Percentiles rank a stretch among this genome's conserved stretches.
Conservation (phyloP, 441 rosid genomes). For the Kokia cookei region DNA sequence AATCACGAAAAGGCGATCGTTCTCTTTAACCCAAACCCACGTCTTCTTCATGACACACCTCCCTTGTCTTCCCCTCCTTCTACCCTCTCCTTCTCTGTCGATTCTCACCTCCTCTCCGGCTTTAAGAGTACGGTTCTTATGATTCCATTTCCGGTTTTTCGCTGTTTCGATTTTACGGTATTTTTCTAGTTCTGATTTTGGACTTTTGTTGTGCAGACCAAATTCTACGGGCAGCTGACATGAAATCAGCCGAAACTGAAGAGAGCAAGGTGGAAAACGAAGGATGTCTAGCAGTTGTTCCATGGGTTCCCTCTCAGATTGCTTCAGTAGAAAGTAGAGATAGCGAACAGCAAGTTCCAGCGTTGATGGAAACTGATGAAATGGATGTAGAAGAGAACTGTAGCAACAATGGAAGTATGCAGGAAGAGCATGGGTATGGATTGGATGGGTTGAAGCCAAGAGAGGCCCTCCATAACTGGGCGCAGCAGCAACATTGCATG, state of each 20-base stretch:
- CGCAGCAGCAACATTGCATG: constrained; percentile 61
- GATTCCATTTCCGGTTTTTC: background rate
- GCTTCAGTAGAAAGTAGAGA: background rate
- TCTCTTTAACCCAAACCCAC: constrained; percentile 52
- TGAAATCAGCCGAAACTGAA: constrained; percentile 8
- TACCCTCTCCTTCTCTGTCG: constrained; percentile 29
- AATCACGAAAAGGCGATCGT: constrained; percentile 71
- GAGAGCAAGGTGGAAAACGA: background rate
- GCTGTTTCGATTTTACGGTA: background rate
- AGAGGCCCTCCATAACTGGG: constrained; percentile 39
- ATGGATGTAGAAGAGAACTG: constrained; percentile 53
- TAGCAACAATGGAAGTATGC: background rate
- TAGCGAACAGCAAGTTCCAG: constrained; percentile 13
- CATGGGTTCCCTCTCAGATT: constrained; percentile 43
- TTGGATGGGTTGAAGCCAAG: constrained; percentile 14
- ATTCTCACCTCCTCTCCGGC: constrained; percentile 40
- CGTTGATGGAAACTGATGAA: constrained; percentile 45
- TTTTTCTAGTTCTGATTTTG: background rate
- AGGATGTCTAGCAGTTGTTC: constrained; percentile 43
- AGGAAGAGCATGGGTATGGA: constrained; percentile 11
- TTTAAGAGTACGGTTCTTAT: constrained; percentile 42
- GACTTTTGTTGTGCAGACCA: constrained; percentile 28
- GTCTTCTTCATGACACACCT: constrained; percentile 2
- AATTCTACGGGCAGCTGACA: constrained; percentile 12
- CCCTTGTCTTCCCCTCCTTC: constrained; percentile 16